Conservation (phyloP, 768 basidiomycete genomes). For the Rhizopogon sp. region DNA sequence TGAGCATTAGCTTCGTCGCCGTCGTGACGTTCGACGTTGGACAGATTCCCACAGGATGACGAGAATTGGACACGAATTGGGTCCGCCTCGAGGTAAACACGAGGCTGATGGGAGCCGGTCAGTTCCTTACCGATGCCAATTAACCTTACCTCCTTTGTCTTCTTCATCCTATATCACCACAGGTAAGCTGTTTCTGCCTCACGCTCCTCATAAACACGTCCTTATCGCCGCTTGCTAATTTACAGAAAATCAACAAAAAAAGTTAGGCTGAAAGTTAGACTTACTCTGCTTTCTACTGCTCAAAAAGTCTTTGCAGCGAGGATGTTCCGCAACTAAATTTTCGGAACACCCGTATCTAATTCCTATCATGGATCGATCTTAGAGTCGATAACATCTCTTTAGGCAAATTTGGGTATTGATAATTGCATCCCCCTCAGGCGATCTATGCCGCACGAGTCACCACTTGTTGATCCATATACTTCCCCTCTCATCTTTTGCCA, state of each 20-base stretch:
- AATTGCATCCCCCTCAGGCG: constrained; percentile 12
- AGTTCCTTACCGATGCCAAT: background rate
- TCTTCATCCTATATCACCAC: background rate
- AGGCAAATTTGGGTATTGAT: constrained; percentile 7
- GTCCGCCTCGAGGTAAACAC: constrained; percentile 20
- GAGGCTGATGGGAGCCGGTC: constrained; percentile 10
- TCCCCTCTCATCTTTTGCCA: constrained; percentile 12
- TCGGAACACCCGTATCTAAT: constrained; percentile 17
- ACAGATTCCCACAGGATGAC: background rate
- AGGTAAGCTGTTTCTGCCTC: background rate
- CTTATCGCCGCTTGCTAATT: constrained; percentile 12
- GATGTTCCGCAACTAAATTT: background rate
- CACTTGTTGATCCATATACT: constrained; percentile 16
- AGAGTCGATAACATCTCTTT: constrained; percentile 25
- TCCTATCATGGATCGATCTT: constrained; percentile 30
- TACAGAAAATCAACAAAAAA: background rate
- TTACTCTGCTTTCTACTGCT: background rate
- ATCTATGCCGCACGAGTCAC: constrained; percentile 23
- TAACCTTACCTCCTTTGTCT: background rate
- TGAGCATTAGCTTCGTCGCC: background rate
- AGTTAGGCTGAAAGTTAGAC: constrained; percentile 7
- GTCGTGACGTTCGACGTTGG: background rate
- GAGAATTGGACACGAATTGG: constrained; percentile 2
- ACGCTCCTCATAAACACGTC: background rate
- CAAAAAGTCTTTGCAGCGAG: background rate